A percentile compares a stretch with the other conserved stretches of the same genome.
phyloP scores from a whole-genome alignment of 2,329 filamentous ascomycete genomes.

The Aspergillus ustus region DNA sequence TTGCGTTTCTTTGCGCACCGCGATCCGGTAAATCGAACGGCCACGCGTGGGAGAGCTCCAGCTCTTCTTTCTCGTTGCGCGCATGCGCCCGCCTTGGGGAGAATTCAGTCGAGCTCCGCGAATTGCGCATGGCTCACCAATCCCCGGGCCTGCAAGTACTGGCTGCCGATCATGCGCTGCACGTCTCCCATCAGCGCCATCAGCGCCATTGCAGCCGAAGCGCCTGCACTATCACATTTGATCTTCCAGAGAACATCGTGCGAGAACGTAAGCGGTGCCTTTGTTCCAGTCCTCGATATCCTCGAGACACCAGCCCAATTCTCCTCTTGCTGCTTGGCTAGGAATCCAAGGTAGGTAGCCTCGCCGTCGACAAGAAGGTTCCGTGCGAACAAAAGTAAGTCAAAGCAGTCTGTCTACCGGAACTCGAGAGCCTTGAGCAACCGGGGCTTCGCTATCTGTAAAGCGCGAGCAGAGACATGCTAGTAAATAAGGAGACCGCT shows the following conservation, averaged over 20 bases:
- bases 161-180: conserved; percentile 25
- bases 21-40: conserved; percentile 15
- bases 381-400: conserved; percentile 36
- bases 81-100: conserved; percentile 13
- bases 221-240: conserved; percentile 32
- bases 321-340: conserved; percentile 32
- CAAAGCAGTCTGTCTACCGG: conserved; percentile 32
- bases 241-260: conserved; percentile 27
- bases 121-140: conserved; percentile 12
- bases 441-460: conserved; percentile 33
- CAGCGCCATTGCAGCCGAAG: conserved; percentile 27
- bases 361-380: conserved; percentile 43
- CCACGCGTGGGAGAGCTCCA: conserved; percentile 11
- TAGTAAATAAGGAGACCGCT: conserved; percentile 32
- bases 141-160: conserved; percentile 14
- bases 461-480: conserved; percentile 34
- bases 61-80: conserved; percentile 8
- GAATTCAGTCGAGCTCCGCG: background rate
- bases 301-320: conserved; percentile 31
- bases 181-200: conserved; percentile 37
- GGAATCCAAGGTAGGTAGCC: conserved; percentile 26
- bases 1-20: background rate
- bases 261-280: background rate
- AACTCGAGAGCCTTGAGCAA: conserved; percentile 39
- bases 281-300: conserved; percentile 10